Base-by-base conservation (phyloP, 163 green algal genomes). In the Botryococcus braunii region DNA sequence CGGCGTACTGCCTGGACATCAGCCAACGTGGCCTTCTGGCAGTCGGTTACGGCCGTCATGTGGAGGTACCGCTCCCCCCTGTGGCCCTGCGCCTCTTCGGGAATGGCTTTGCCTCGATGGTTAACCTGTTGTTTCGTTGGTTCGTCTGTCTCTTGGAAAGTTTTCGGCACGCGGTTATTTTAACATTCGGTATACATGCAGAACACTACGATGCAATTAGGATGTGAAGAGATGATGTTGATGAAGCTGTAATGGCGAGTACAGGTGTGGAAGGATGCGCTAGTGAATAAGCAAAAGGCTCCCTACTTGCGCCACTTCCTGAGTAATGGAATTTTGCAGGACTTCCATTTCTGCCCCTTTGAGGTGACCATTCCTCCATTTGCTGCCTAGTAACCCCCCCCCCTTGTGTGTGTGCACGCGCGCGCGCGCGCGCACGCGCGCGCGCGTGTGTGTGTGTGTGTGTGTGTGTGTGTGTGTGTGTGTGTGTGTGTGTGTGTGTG, bases 21-120 rank as follows among this genome's bases (percentile, higher is more conserved):
- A 95, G 85, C 70, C 94, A 98, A 80, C 78, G 82, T 7, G 93
- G 93, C 2, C 36, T 98, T 68, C 83, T 98, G 50, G 94, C 86
- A 1, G 83, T 96, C 21, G 89, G 79, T 0, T 89, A 88, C 58
- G 87, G 88, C 1, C 73, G 81, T 4, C 79, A 75, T 7, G 68
- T 98, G 55, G 86, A 97, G 80, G 82, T 86, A 66, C 27, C 71
- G 0, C 7, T 37, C 31, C 32, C 13, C 13, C 25, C 52, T 61
- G 13, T 55, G 17, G 46, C 46, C 21, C 21, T 55, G 17, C 46
- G 17, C 17, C 46, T 21, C 21, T 55, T 55, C 46, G 46, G 46
- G 17, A 55, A n/a, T n/a, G 46, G 46, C 46, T 17, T 55, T 55
- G 46, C 46, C 17, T 55, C 17, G 46, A 55, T 17, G 21, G 17